Base-by-base conservation (phyloP, 176 grass and related monocot genomes). In the Areca catechu region DNA sequence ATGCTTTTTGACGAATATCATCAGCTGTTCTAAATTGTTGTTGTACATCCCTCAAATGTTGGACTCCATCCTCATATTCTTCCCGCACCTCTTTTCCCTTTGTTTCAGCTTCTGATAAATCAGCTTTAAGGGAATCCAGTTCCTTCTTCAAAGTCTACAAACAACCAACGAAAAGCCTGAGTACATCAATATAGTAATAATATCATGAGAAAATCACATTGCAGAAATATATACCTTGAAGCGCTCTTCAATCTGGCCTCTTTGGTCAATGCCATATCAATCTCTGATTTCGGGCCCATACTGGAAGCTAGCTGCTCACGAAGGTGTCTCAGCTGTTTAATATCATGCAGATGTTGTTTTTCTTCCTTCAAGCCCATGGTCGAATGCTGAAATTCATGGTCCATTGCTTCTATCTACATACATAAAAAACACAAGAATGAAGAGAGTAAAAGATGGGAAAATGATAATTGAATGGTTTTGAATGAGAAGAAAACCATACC, bases 271-370 rank as follows among this genome's bases (percentile, higher is more conserved):
- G 76, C 78, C 70, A 92, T 84, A 68, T 72, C 77, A 51, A 98
- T 85, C 85, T 92, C 88, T 69, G 70, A 53, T 54, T 79, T 79
- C 10, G 94, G 76, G 19, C 73, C 87, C 54, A 92, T 83, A 73
- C 56, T 81, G 49, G 76, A 74, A 16, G 72, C 67, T 15, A 92
- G 19, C 15, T 93, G 78, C 58, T 93, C 91, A 25, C 70, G 77
- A 69, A 81, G 83, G n/a, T 79, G 61, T 76, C 88, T 93, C 24
- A 98, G 52, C 52, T 92, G 84, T 80, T 89, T 98, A 55, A 98
- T 88, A 56, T 98, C 84, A 76, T 89, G 86, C 54, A 98, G 62
- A 34, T 88, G 69, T 60, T 71, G 19, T 16, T 98, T 98, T 74
- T 98, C 94, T 80, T 89, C 68, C 67, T 81, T 83, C 49, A 98